These are phyloP conservation scores for Lentinus tigrinus DNA, from an alignment of 768 basidiomycete species.

Conservation along the genomic window DNA sequence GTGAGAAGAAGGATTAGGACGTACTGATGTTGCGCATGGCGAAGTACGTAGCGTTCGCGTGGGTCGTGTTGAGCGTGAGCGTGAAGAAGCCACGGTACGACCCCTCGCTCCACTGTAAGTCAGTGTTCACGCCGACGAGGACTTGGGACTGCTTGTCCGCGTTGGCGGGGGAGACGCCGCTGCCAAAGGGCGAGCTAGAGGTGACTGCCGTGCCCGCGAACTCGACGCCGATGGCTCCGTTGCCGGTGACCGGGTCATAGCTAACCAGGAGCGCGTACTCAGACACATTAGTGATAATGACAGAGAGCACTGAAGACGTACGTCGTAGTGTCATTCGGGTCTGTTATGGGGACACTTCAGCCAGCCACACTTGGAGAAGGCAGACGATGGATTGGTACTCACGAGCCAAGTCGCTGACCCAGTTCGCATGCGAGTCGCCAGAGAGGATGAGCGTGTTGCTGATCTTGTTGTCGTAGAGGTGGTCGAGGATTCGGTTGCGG, in stretches of 20 bases:
- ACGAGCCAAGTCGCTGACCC: slow-evolving; percentile 59
- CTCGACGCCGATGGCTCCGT: slow-evolving; percentile 55
- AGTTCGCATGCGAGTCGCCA: slow-evolving; percentile 63
- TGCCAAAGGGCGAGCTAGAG: slow-evolving; percentile 47
- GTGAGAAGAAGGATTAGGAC: slow-evolving; percentile 19
- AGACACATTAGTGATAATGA: neutral
- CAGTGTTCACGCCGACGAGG: slow-evolving; percentile 42
- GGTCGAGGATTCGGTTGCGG: slow-evolving; percentile 48
- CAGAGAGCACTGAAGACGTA: slow-evolving; percentile 20
- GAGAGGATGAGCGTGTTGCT: slow-evolving; percentile 55
- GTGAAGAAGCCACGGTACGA: slow-evolving; percentile 62
- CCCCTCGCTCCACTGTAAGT: slow-evolving; percentile 62
- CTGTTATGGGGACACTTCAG: slow-evolving; percentile 25
- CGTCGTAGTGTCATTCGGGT: slow-evolving; percentile 48
- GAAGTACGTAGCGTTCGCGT: slow-evolving; percentile 51
- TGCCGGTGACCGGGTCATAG: slow-evolving; percentile 48
- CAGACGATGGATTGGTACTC: slow-evolving; percentile 19
- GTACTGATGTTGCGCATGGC: slow-evolving; percentile 49
- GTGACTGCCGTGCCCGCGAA: slow-evolving; percentile 63
- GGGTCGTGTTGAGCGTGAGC: slow-evolving; percentile 44
- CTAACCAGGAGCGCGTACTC: slow-evolving; percentile 27
- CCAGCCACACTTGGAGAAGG: neutral
- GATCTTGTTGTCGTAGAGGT: slow-evolving; percentile 50
- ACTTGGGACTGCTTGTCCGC: slow-evolving; percentile 38
- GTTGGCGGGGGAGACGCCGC: slow-evolving; percentile 35